Evolutionary conservation across 139 green algal species (phyloP).

Genomic region (Coelastrella sp.): DNA sequence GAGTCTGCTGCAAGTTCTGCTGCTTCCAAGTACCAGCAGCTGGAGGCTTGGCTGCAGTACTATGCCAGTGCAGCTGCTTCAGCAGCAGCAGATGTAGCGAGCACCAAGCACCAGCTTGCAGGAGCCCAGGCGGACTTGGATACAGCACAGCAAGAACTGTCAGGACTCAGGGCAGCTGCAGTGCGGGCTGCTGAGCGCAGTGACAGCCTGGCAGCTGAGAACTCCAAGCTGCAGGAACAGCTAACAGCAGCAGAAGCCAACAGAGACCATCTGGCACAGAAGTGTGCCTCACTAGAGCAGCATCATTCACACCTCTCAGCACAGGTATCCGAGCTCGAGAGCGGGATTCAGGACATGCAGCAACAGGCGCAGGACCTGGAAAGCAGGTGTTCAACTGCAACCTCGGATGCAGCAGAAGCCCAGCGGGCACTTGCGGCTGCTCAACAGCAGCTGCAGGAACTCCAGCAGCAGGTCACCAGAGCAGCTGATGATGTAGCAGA

Average conservation of each 20-base stretch:
- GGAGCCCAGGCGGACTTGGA: not conserved
- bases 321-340: constrained; percentile 10
- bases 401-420: not conserved
- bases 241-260: not conserved
- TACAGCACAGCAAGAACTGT: not conserved
- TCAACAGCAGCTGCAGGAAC: not conserved
- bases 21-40: no score
- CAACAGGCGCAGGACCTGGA: not conserved
- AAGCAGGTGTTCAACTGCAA: not conserved
- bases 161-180: not conserved
- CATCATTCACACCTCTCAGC: not conserved
- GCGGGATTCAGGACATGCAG: not conserved
- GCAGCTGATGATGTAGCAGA: not conserved
- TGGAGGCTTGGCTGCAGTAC: no score
- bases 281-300: not conserved
- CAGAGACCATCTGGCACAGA: not conserved
- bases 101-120: not conserved
- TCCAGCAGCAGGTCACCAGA: not conserved
- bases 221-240: not conserved
- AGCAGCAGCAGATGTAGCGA: not conserved
- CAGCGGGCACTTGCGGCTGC: not conserved
- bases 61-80: no score
- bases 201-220: not conserved
- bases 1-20: no score
- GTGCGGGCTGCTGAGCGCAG: not conserved